Evolutionary conservation across 2,329 filamentous ascomycete genomes (phyloP).

Genomic region (Mycosphaerella arachidis): DNA sequence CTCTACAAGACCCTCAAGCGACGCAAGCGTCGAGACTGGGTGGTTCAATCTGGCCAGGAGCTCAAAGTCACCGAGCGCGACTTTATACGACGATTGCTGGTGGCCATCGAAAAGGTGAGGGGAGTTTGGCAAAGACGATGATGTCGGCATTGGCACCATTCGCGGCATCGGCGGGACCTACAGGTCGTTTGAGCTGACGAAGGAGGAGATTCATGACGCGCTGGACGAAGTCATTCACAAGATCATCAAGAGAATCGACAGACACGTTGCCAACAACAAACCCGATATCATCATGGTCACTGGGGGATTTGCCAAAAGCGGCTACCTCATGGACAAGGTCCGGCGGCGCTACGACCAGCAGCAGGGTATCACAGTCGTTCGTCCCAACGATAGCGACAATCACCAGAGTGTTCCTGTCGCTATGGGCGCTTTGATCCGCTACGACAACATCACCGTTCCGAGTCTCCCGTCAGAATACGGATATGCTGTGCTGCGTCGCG

Average conservation of each 20-base stretch:
- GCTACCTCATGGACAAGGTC: constrained; percentile 10
- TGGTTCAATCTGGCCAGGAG: neutral
- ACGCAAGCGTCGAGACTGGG: neutral
- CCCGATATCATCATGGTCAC: constrained; percentile 9
- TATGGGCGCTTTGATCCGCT: constrained; percentile 7
- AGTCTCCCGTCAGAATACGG: constrained; percentile 7
- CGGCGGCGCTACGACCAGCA: constrained; percentile 1
- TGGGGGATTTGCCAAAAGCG: constrained; percentile 10
- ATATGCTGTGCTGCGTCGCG: constrained; percentile 7
- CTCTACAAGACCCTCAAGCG: constrained; percentile 1
- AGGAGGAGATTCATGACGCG: constrained; percentile 2
- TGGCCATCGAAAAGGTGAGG: constrained; percentile 9
- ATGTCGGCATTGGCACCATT: neutral
- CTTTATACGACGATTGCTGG: constrained; percentile 3
- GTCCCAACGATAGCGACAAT: constrained; percentile 2
- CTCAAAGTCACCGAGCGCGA: constrained; percentile 6
- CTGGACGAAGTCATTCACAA: constrained; percentile 3
- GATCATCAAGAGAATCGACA: constrained; percentile 6
- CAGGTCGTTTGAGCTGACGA: neutral
- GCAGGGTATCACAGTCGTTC: constrained; percentile 1
- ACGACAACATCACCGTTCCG: constrained; percentile 6
- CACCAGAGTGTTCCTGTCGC: constrained; percentile 7
- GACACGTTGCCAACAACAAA: neutral
- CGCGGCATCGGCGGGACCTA: neutral
- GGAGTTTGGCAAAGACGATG: neutral